Evolutionary conservation across 2,329 filamentous ascomycete species (phyloP).

Genomic region (Pseudogymnoascus destructans): DNA sequence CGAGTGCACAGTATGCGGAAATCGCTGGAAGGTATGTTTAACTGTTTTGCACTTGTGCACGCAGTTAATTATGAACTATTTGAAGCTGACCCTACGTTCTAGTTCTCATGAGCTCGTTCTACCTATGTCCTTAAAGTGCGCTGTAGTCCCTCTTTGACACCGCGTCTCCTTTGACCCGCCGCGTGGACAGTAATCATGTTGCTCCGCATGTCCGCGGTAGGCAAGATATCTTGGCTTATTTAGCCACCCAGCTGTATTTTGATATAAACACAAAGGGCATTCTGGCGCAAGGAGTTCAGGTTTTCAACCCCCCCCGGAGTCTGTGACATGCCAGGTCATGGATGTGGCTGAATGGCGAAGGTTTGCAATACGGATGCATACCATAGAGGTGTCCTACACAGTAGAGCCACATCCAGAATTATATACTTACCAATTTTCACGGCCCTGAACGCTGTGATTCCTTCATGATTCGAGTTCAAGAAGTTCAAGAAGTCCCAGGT

Average conservation of each 20-base stretch:
- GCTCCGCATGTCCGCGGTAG: neutral
- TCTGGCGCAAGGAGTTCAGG: slow-evolving; percentile 6
- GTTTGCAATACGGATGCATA: slow-evolving; percentile 2
- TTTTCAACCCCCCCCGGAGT: neutral
- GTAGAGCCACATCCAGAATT: neutral
- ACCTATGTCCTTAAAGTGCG: neutral
- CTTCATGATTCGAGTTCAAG: slow-evolving; percentile 26
- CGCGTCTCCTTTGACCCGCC: neutral
- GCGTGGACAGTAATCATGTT: slow-evolving; percentile 3
- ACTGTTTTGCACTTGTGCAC: slow-evolving; percentile 8
- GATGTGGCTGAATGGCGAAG: neutral
- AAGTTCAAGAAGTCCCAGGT: slow-evolving; percentile 36
- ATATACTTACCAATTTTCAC: neutral
- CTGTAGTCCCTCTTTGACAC: slow-evolving; percentile 5
- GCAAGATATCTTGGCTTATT: neutral
- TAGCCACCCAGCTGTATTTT: slow-evolving; percentile 6
- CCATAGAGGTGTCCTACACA: neutral
- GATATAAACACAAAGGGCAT: slow-evolving; percentile 1
- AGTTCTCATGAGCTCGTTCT: slow-evolving; percentile 24
- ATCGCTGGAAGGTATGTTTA: slow-evolving; percentile 55
- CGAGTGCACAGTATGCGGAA: slow-evolving; percentile 55
- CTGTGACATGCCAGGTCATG: neutral
- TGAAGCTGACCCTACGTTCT: slow-evolving; percentile 1
- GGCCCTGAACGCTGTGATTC: neutral
- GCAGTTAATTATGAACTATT: slow-evolving; percentile 4